Percentiles rank a stretch among this genome's conserved stretches.
Conservation (phyloP, 2,329 filamentous ascomycete species). For the Leptographium procerum region DNA sequence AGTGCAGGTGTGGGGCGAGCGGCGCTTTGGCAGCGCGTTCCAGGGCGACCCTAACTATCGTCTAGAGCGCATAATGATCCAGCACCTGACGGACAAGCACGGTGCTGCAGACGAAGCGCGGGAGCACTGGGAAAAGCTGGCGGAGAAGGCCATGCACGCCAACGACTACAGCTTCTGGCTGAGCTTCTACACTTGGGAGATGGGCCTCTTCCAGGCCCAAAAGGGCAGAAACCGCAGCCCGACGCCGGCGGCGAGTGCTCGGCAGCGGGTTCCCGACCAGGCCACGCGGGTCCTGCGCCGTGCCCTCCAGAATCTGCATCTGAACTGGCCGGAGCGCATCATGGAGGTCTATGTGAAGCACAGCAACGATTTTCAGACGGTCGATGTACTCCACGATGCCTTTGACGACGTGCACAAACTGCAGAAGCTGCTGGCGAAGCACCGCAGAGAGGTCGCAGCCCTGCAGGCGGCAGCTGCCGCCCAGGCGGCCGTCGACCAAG, state of each 20-base stretch:
- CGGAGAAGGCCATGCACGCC: slow-evolving; percentile 49
- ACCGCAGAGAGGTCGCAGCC: slow-evolving; percentile 46
- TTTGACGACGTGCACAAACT: slow-evolving; percentile 63
- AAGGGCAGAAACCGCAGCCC: slow-evolving; percentile 34
- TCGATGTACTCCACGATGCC: slow-evolving; percentile 61
- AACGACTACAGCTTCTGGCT: slow-evolving; percentile 91
- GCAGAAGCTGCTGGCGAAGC: slow-evolving; percentile 49
- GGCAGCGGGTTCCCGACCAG: slow-evolving; percentile 50
- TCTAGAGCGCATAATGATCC: slow-evolving; percentile 83
- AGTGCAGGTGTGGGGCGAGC: slow-evolving; percentile 66
- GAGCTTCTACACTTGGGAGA: slow-evolving; percentile 84
- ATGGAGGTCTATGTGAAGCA: slow-evolving; percentile 65
- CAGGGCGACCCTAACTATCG: slow-evolving; percentile 82
- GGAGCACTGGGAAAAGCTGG: slow-evolving; percentile 62
- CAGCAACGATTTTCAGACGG: slow-evolving; percentile 82
- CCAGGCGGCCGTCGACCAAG: slow-evolving; percentile 11
- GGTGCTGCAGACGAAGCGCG: slow-evolving; percentile 67
- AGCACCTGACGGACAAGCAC: slow-evolving; percentile 79
- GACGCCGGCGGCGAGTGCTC: slow-evolving; percentile 30
- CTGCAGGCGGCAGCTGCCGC: slow-evolving; percentile 29
- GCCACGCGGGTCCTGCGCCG: slow-evolving; percentile 69
- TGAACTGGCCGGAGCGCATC: slow-evolving; percentile 70
- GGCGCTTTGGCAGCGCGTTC: slow-evolving; percentile 62
- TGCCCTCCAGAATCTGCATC: slow-evolving; percentile 47
- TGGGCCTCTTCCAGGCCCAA: slow-evolving; percentile 47